phyloP scores from a whole-genome alignment of 1,284 basidiomycete genomes.

The Vanrija sp. region DNA sequence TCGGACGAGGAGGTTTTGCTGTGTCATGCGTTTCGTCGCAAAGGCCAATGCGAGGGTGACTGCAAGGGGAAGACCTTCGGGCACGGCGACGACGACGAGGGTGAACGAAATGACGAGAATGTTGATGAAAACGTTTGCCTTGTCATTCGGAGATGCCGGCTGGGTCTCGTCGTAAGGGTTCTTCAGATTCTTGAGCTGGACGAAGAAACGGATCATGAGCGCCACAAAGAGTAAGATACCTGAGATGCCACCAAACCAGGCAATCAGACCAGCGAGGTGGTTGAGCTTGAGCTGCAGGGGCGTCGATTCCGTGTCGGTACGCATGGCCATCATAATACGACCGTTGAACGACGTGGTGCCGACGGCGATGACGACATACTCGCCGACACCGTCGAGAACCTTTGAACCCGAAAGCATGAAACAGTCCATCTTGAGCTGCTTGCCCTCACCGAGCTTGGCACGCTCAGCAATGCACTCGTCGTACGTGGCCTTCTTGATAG shows the following conservation, averaged over 20 bases:
- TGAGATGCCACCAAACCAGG: constrained; percentile 77
- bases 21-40: constrained; percentile 94
- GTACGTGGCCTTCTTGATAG: constrained; percentile 83
- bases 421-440: constrained; percentile 71
- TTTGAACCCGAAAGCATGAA: constrained; percentile 92
- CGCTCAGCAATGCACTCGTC: constrained; percentile 64
- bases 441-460: constrained; percentile 40
- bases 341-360: constrained; percentile 92
- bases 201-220: constrained; percentile 92
- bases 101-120: constrained; percentile 63
- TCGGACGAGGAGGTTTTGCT: constrained; percentile 89
- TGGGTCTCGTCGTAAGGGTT: constrained; percentile 47
- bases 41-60: constrained; percentile 95
- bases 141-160: constrained; percentile 65
- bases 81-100: constrained; percentile 92
- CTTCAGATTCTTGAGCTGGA: constrained; percentile 67
- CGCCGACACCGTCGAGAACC: constrained; percentile 90
- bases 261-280: constrained; percentile 85
- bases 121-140: constrained; percentile 66
- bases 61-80: constrained; percentile 92
- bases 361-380: constrained; percentile 87
- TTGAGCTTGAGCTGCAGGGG: constrained; percentile 95
- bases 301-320: constrained; percentile 55
- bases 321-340: constrained; percentile 76
- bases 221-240: constrained; percentile 78